Base-by-base conservation (phyloP, 1,284 basidiomycete genomes). In the Meira nashicola region DNA sequence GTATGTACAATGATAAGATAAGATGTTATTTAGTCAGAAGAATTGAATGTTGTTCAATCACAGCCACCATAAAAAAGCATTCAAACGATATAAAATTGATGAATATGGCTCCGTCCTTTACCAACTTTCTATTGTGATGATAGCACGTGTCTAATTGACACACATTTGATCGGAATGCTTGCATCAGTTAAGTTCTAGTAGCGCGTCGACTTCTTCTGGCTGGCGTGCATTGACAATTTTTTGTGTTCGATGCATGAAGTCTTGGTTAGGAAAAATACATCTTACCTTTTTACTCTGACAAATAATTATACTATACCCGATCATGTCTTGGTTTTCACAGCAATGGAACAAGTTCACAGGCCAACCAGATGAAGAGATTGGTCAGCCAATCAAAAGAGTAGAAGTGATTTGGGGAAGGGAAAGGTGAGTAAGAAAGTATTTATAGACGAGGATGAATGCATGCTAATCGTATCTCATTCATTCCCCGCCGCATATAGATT, bases 291-390 rank as follows among this genome's bases (percentile, higher is more conserved):
- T 33, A 33, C 28, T 33, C 8, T 33, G 8, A 33, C 28, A 33
- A 33, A 33, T 8, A 33, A 33, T 8, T 4, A 33, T 33, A 3
- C 8, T 33, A 33, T 33, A 33, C 28, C 41, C 39, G 14, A 58
- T 15, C 40, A 77, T 77, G 74, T 75, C 74, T 43, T 77, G 74
- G 74, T 76, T 77, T 65, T 74, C 73, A 28, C 66, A 67, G n/a
- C 70, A 74, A 59, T 77, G 74, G 74, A 64, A 70, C 52, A 64
- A 67, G 41, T 68, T 65, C 55, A 53, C 39, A 19, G 50, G 50
- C 15, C 12, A 19, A 11, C 21, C 23, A 17, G 50, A 53, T 12
- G 50, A 53, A 5, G 17, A 17, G 7, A n/a, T 17, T 14, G 39
- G 28, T 37, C 55, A 55, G 1, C 54, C 55, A 7, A 67, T 71